These are phyloP conservation scores for Russula earlei DNA, from an alignment of 768 basidiomycete genomes.

Conservation along the genomic window DNA sequence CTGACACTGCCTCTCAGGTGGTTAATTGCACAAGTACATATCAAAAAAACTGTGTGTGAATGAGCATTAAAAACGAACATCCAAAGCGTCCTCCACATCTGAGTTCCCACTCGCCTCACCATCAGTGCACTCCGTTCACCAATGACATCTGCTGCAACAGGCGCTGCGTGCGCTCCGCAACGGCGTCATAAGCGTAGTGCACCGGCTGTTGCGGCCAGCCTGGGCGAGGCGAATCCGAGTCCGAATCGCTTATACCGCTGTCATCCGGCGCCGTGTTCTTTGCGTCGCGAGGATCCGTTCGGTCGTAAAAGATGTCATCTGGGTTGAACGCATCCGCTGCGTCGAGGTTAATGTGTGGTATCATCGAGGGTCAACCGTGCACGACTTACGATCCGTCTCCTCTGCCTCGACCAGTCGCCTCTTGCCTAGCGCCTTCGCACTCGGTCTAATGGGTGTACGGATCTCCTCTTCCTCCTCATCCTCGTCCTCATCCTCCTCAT, in stretches of 20 bases:
- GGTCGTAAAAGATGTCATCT: constrained; percentile 47
- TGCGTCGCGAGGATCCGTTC: constrained; percentile 25
- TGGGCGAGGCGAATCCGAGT: constrained; percentile 39
- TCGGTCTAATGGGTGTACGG: constrained; percentile 47
- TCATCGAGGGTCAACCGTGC: neutral
- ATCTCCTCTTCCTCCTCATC: constrained; percentile 28
- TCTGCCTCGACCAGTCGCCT: constrained; percentile 50
- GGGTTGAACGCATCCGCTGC: constrained; percentile 41
- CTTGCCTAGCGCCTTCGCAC: constrained; percentile 86
- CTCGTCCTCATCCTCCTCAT: neutral
- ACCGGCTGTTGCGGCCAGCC: constrained; percentile 38
- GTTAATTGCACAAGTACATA: constrained; percentile 15
- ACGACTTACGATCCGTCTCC: constrained; percentile 37
- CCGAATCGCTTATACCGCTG: constrained; percentile 33
- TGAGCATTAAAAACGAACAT: constrained; percentile 5
- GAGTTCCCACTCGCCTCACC: neutral
- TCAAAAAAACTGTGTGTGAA: constrained; percentile 12
- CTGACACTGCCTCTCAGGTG: no score
- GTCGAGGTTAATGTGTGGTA: neutral
- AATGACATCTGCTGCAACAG: constrained; percentile 32
- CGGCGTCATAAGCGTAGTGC: constrained; percentile 87
- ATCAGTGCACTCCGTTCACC: constrained; percentile 25
- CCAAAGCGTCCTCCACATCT: neutral
- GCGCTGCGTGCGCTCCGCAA: constrained; percentile 67
- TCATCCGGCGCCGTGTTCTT: constrained; percentile 24